These are phyloP conservation scores for Xylariaceae sp. DNA, from an alignment of 2,329 filamentous ascomycete genomes.

Conservation along the genomic window DNA sequence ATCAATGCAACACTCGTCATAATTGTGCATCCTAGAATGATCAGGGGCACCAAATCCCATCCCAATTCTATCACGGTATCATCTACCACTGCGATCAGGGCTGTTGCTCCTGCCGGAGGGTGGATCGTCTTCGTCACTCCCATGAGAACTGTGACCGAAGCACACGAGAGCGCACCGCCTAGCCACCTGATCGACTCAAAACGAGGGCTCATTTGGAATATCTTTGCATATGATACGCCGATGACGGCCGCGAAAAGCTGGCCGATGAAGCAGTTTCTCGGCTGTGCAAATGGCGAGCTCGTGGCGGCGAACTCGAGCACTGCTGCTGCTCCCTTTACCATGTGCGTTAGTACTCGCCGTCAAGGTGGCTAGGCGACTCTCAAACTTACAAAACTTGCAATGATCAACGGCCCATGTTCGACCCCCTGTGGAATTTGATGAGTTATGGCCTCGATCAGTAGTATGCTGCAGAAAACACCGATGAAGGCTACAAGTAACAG, in stretches of 20 bases:
- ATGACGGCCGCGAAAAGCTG: slow-evolving; percentile 59
- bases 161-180: slow-evolving; percentile 62
- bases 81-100: slow-evolving; percentile 62
- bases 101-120: slow-evolving; percentile 71
- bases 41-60: slow-evolving; percentile 64
- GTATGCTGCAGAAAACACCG: slow-evolving; percentile 58
- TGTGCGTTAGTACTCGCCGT: slow-evolving; percentile 1
- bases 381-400: slow-evolving; percentile 64
- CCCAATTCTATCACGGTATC: slow-evolving; percentile 50
- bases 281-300: slow-evolving; percentile 68
- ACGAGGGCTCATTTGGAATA: slow-evolving; percentile 51
- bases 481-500: slow-evolving; percentile 60
- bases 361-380: background rate
- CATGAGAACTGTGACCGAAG: slow-evolving; percentile 60
- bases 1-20: slow-evolving; percentile 61
- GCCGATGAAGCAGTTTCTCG: slow-evolving; percentile 64
- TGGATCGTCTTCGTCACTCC: slow-evolving; percentile 67
- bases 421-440: slow-evolving; percentile 51
- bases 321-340: slow-evolving; percentile 61
- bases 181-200: slow-evolving; percentile 56
- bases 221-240: slow-evolving; percentile 59
- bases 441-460: slow-evolving; percentile 55
- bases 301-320: slow-evolving; percentile 72
- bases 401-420: slow-evolving; percentile 52
- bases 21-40: slow-evolving; percentile 55